Evolutionary conservation across 2,329 filamentous ascomycete species (phyloP), one percentile per base, ranked within the genome.

Genomic region (Ophiocordyceps australis): DNA sequence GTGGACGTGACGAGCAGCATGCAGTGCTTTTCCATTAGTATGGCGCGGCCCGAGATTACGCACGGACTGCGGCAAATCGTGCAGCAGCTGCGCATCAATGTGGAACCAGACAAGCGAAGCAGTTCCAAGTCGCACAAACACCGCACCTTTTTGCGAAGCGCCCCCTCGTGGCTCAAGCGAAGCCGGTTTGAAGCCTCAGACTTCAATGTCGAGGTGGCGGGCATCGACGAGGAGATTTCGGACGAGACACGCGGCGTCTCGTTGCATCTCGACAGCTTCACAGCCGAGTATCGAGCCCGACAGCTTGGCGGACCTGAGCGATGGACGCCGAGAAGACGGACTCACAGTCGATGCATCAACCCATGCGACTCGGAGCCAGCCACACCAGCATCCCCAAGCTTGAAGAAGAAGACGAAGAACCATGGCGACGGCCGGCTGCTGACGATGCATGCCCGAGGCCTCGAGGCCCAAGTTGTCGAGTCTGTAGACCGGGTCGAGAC

Each of bases 31-130:
- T 80, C 81, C 2, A 62, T 93, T 25, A 89, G 83, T 41, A 75
- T 98, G 60, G 74, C 94, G 7, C 74, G 86, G 14, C 75, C 81
- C 5, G 89, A 98, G 43, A 93, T 98, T 30, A 89, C 76, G 28
- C 78, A 91, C 41, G 91, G 89, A 14, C 62, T 98, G 17, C 79
- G 80, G 14, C 82, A 95, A 45, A 94, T 98, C 33, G 71, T 94
- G 10, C 70, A 73, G 22, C 83, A 95, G 42, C 62, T 94, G 27
- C 70, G 75, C 23, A 70, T 69, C 17, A 71, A 79, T 32, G 64
- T 77, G 8, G 64, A 76, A 34, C 65, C 72, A 4, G 49, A 49
- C n/a, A 74, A 67, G 43, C 55, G 64, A 20, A 47, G 46, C 4
- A 46, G 46, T 20, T 54, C 55, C n/a, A 62, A 54, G 29, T 55